Conservation (phyloP, 495 filamentous ascomycete species). For the Hypoxylon fuscum region DNA sequence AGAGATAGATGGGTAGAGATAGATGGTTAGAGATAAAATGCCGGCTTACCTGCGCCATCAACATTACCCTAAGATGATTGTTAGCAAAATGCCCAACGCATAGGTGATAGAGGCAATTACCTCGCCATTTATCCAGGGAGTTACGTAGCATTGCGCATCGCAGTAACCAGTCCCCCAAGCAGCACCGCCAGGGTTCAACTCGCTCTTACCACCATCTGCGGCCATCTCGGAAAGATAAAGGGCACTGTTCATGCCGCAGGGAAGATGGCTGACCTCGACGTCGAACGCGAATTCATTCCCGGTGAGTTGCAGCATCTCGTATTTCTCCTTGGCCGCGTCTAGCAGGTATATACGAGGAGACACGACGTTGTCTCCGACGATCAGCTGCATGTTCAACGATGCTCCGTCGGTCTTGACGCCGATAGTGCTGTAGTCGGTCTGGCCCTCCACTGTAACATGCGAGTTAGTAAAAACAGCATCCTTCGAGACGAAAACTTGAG, state of each 20-base stretch:
- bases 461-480: too few relatives aligned
- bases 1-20: too few relatives aligned
- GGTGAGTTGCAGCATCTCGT: slow-evolving; percentile 67
- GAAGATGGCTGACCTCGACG: slow-evolving; percentile 67
- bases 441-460: slow-evolving; percentile 32
- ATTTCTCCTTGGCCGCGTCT: slow-evolving; percentile 60
- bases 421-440: slow-evolving; percentile 52
- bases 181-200: slow-evolving; percentile 68
- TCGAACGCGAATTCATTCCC: slow-evolving; percentile 71
- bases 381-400: slow-evolving; percentile 54
- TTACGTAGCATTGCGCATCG: slow-evolving; percentile 69
- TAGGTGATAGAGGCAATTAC: slow-evolving; percentile 41
- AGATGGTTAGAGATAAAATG: too few relatives aligned
- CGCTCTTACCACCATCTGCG: slow-evolving; percentile 60
- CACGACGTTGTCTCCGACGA: slow-evolving; percentile 46
- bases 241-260: slow-evolving; percentile 74
- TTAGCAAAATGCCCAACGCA: background rate
- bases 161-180: slow-evolving; percentile 76
- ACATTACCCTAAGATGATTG: slow-evolving; percentile 53
- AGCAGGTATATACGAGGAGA: slow-evolving; percentile 71
- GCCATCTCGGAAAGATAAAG: slow-evolving; percentile 74
- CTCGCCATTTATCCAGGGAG: slow-evolving; percentile 66
- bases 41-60: slow-evolving; percentile 52
- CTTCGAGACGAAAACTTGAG: background rate
- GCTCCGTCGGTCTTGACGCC: slow-evolving; percentile 57